phyloP scores from a whole-genome alignment of 169 alveolate species.

The Plasmodium gaboni region DNA sequence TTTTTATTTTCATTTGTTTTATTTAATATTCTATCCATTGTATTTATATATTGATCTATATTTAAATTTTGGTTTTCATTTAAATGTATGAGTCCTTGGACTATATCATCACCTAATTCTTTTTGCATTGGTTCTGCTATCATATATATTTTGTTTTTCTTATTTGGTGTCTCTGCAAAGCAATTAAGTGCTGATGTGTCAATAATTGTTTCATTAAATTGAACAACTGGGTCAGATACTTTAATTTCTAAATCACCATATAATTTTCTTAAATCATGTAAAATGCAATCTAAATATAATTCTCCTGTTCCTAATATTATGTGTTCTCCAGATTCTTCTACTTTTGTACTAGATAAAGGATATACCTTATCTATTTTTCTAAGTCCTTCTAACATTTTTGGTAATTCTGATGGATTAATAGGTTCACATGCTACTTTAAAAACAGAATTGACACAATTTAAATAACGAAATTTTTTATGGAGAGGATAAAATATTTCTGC shows the following conservation, averaged over 20 bases:
- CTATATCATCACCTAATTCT: constrained; percentile 92
- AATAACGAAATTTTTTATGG: constrained; percentile 59
- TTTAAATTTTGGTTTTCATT: constrained; percentile 19
- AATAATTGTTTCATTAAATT: constrained; percentile 96
- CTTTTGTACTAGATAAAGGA: constrained; percentile 94
- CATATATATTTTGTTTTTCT: constrained; percentile 93
- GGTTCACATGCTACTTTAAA: constrained; percentile 97
- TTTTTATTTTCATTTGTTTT: not conserved
- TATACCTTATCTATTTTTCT: constrained; percentile 94
- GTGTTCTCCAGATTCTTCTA: constrained; percentile 99
- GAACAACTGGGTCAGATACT: constrained; percentile 96
- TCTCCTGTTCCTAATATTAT: constrained; percentile 99
- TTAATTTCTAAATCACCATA: constrained; percentile 98
- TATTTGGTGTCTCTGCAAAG: constrained; percentile 97
- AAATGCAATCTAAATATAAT: constrained; percentile 96
- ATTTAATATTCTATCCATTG: constrained; percentile 23
- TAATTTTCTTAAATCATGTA: constrained; percentile 97
- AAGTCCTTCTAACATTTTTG: constrained; percentile 99
- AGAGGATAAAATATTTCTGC: constrained; percentile 92
- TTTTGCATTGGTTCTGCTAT: constrained; percentile 96
- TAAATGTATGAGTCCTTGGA: constrained; percentile 87
- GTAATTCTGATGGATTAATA: constrained; percentile 98
- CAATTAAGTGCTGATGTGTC: constrained; percentile 97
- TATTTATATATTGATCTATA: constrained; percentile 30
- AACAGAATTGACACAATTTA: constrained; percentile 78